A percentile compares a stretch with the other conserved stretches of the same genome.
These are phyloP conservation scores for Boletus sp. DNA, from an alignment of 1,284 basidiomycete species.

Conservation along the genomic window DNA sequence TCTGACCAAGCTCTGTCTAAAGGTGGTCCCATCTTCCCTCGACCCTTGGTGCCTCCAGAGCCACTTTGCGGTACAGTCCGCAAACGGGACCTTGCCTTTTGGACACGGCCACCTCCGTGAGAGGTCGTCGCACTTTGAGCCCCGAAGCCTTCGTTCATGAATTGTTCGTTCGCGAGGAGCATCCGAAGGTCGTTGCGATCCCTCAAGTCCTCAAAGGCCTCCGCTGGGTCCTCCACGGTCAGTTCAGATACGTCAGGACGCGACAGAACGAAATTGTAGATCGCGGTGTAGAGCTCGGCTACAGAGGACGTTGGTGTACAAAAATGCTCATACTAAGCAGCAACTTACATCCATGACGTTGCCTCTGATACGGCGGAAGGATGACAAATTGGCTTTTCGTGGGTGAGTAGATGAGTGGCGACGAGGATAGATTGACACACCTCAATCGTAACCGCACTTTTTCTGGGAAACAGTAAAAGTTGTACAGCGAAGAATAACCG, in stretches of 20 bases:
- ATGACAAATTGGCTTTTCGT: slow-evolving; percentile 84
- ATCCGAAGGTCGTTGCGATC: slow-evolving; percentile 89
- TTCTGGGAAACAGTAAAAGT: slow-evolving; percentile 92
- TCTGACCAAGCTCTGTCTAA: slow-evolving; percentile 78
- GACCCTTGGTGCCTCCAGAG: slow-evolving; percentile 31
- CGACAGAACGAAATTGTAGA: slow-evolving; percentile 74
- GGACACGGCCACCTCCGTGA: slow-evolving; percentile 46
- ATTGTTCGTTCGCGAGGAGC: slow-evolving; percentile 62
- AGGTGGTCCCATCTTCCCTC: slow-evolving; percentile 73
- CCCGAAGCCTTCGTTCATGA: slow-evolving; percentile 62
- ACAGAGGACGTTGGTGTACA: slow-evolving; percentile 8
- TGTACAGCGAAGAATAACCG: slow-evolving; percentile 89
- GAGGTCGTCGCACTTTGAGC: slow-evolving; percentile 20
- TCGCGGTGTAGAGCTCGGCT: slow-evolving; percentile 86
- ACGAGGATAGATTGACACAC: slow-evolving; percentile 37
- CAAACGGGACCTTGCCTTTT: slow-evolving; percentile 33
- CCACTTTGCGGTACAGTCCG: slow-evolving; percentile 36
- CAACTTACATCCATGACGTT: slow-evolving; percentile 83
- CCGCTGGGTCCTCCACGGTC: slow-evolving; percentile 95
- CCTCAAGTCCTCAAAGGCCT: slow-evolving; percentile 91
- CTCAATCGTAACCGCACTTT: slow-evolving; percentile 81
- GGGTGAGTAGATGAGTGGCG: neutral
- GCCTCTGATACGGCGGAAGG: slow-evolving; percentile 84
- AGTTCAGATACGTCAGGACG: slow-evolving; percentile 77
- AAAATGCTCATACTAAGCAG: neutral